These are phyloP conservation scores for Neospermospora avenae DNA, from an alignment of 2,329 filamentous ascomycete genomes.

Conservation along the genomic window DNA sequence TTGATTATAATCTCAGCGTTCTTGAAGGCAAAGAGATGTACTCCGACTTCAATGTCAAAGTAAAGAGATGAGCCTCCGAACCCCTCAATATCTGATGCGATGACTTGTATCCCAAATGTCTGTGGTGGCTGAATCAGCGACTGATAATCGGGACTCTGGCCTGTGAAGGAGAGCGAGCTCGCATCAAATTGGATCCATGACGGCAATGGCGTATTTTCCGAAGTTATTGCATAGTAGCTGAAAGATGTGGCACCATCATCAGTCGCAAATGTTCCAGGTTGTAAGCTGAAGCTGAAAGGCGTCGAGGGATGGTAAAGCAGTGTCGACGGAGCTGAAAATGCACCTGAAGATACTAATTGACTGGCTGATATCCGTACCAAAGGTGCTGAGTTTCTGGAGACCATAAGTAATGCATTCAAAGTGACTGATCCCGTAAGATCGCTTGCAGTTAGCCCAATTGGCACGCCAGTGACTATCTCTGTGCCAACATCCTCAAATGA, in stretches of 20 bases:
- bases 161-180: slow-evolving; percentile 62
- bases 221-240: slow-evolving; percentile 74
- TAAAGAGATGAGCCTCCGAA: slow-evolving; percentile 64
- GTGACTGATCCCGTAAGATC: slow-evolving; percentile 61
- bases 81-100: slow-evolving; percentile 76
- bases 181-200: slow-evolving; percentile 80
- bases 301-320: slow-evolving; percentile 53
- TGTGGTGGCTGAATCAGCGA: slow-evolving; percentile 66
- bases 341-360: slow-evolving; percentile 56
- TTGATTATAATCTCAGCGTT: slow-evolving; percentile 55
- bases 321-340: slow-evolving; percentile 57
- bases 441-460: slow-evolving; percentile 65
- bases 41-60: slow-evolving; percentile 71
- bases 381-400: slow-evolving; percentile 58
- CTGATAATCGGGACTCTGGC: slow-evolving; percentile 63
- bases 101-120: slow-evolving; percentile 66
- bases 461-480: slow-evolving; percentile 44
- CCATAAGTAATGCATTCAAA: slow-evolving; percentile 67
- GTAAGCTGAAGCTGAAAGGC: slow-evolving; percentile 52
- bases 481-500: slow-evolving; percentile 50
- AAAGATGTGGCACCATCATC: slow-evolving; percentile 41
- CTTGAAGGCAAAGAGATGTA: slow-evolving; percentile 64
- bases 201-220: slow-evolving; percentile 76
- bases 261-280: slow-evolving; percentile 61
- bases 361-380: slow-evolving; percentile 51